Conservation (phyloP, 305 asterid genomes). For the Solanum hybrid region DNA sequence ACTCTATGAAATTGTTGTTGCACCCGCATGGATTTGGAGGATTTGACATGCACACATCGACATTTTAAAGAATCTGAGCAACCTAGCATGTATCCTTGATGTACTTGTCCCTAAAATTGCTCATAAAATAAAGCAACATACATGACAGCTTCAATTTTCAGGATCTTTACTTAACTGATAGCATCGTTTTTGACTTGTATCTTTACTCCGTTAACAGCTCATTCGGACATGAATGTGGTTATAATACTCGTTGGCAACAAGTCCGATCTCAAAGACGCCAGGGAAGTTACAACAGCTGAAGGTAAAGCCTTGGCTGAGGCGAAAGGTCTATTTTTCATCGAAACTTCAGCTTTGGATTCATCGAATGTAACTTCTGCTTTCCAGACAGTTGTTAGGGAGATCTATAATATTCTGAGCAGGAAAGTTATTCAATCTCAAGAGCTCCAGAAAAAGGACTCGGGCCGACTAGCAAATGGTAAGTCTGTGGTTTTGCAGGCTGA, state of each 20-base stretch:
- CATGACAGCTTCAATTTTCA: neutral
- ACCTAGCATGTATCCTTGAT: neutral
- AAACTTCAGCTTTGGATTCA: slow-evolving; percentile 83
- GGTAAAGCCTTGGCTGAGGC: slow-evolving; percentile 72
- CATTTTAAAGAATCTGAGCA: neutral
- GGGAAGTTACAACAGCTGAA: slow-evolving; percentile 71
- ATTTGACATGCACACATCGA: neutral
- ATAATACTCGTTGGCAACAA: slow-evolving; percentile 83
- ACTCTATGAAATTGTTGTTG: neutral
- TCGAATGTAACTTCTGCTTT: slow-evolving; percentile 67
- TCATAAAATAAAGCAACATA: neutral
- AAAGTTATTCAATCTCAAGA: slow-evolving; percentile 93
- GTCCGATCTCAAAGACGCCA: slow-evolving; percentile 75
- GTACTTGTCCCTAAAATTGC: neutral
- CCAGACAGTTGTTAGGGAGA: slow-evolving; percentile 69
- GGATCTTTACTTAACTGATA: neutral
- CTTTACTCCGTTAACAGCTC: slow-evolving; percentile 41
- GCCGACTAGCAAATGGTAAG: slow-evolving; percentile 46
- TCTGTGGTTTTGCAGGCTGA: slow-evolving; percentile 57
- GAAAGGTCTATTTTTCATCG: slow-evolving; percentile 69
- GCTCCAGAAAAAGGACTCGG: slow-evolving; percentile 47
- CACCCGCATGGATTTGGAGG: neutral
- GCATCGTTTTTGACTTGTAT: neutral
- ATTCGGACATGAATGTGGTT: slow-evolving; percentile 89
- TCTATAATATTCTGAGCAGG: slow-evolving; percentile 62